These are phyloP conservation scores for Saksenaea vasiformis DNA, from an alignment of 371 early-diverging fungal genomes.

Conservation along the genomic window DNA sequence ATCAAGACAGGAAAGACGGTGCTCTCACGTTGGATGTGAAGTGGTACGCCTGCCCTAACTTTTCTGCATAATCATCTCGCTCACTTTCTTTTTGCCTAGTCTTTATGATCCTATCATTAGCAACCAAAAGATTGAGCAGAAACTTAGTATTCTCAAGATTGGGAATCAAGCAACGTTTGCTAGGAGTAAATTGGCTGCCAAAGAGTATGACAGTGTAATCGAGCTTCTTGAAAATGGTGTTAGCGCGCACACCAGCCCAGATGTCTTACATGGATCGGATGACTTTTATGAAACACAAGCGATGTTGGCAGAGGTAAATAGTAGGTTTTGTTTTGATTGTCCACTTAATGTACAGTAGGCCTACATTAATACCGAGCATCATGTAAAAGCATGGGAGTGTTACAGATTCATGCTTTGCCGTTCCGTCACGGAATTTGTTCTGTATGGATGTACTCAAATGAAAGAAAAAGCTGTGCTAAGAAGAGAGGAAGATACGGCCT, in stretches of 20 bases:
- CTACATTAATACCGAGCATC: slow-evolving; percentile 22
- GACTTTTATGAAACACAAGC: slow-evolving; percentile 28
- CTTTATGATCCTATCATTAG: slow-evolving; percentile 47
- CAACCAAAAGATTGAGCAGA: slow-evolving; percentile 23
- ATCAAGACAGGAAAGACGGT: not conserved
- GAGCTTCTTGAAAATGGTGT: slow-evolving; percentile 33
- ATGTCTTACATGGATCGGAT: slow-evolving; percentile 9
- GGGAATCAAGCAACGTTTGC: slow-evolving; percentile 42
- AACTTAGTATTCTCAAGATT: slow-evolving; percentile 27
- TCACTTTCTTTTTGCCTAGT: slow-evolving; percentile 20
- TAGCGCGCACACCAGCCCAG: slow-evolving; percentile 5
- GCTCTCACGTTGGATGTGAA: slow-evolving; percentile 21
- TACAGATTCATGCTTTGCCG: slow-evolving; percentile 23
- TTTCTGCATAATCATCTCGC: not conserved
- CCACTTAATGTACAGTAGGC: slow-evolving; percentile 15
- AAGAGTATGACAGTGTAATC: slow-evolving; percentile 50
- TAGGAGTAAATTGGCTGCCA: slow-evolving; percentile 34
- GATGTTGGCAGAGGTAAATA: slow-evolving; percentile 40
- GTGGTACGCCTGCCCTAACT: slow-evolving; percentile 31
- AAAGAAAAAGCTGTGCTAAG: not conserved
- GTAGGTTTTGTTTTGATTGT: not conserved
- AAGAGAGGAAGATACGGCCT: slow-evolving; percentile 32
- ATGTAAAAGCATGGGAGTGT: slow-evolving; percentile 38
- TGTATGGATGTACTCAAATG: slow-evolving; percentile 24
- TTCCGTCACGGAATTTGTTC: slow-evolving; percentile 23